phyloP scores from a whole-genome alignment of 2,329 filamentous ascomycete species.

The Trichoderma sp. region DNA sequence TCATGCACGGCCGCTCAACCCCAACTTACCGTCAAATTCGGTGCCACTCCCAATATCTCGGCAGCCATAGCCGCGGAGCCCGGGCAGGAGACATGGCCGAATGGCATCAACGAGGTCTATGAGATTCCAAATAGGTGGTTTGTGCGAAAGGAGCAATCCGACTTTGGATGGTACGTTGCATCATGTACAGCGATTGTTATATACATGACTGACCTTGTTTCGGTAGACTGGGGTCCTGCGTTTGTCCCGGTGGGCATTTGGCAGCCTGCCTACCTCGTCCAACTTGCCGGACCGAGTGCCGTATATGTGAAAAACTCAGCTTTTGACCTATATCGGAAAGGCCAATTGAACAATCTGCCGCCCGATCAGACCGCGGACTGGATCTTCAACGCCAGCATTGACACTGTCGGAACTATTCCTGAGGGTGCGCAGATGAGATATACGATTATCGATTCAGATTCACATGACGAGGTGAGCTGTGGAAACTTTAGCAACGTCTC shows the following conservation, averaged over 20 bases:
- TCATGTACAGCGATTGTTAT: too few species aligned
- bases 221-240: background rate
- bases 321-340: background rate
- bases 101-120: constrained; percentile 3
- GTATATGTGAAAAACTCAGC: constrained; percentile 5
- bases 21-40: background rate
- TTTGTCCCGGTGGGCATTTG: constrained; percentile 4
- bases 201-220: background rate
- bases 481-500: background rate
- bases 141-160: constrained; percentile 1
- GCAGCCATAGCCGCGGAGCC: background rate
- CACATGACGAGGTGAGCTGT: background rate
- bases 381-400: constrained; percentile 1
- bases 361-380: constrained; percentile 1
- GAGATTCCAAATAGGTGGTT: constrained; percentile 3
- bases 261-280: constrained; percentile 2
- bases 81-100: constrained; percentile 3
- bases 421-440: background rate
- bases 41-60: constrained; percentile 5
- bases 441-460: background rate
- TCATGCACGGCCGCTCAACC: background rate
- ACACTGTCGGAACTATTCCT: background rate
- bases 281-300: background rate
- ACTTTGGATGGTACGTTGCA: constrained; percentile 6
- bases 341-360: constrained; percentile 1